Evolutionary conservation across 2,329 filamentous ascomycete genomes (phyloP).

Genomic region (Colletotrichum sansevieriae): DNA sequence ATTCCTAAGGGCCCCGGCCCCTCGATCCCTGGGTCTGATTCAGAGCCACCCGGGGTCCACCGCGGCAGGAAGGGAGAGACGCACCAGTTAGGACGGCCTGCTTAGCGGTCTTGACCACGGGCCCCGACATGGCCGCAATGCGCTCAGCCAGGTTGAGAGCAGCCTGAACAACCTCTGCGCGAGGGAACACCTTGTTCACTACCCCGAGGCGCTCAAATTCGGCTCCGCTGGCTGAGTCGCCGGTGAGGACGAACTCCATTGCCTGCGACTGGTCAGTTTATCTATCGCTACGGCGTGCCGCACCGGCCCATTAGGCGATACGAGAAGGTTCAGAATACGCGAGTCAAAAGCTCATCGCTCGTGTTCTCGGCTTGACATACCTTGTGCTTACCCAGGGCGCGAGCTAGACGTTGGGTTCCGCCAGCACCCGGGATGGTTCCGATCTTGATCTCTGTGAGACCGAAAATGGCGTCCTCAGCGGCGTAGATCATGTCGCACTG

Average conservation of each 20-base stretch:
- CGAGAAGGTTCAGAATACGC: conserved; percentile 38
- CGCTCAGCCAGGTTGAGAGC: conserved; percentile 53
- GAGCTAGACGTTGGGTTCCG: conserved; percentile 56
- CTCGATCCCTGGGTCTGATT: conserved; percentile 11
- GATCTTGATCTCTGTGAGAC: conserved; percentile 55
- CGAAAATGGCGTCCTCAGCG: conserved; percentile 52
- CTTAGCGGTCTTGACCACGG: conserved; percentile 58
- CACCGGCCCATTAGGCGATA: neutral
- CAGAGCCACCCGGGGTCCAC: neutral
- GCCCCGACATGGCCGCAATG: conserved; percentile 55
- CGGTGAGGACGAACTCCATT: conserved; percentile 61
- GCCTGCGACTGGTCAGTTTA: conserved; percentile 48
- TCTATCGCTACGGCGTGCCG: neutral
- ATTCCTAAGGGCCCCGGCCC: neutral
- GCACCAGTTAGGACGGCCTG: conserved; percentile 57
- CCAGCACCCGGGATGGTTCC: conserved; percentile 57
- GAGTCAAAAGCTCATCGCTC: conserved; percentile 45
- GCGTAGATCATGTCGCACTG: conserved; percentile 57
- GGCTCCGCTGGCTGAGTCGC: conserved; percentile 51
- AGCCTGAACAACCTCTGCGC: conserved; percentile 53
- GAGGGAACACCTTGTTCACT: conserved; percentile 53
- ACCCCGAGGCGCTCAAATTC: conserved; percentile 57
- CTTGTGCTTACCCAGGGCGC: conserved; percentile 57
- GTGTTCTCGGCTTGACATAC: conserved; percentile 42
- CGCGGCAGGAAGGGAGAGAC: neutral